Percentiles rank a stretch among this genome's conserved stretches.
Evolutionary conservation across 768 basidiomycete genomes (phyloP).

Genomic region (Heimioporus sp.): DNA sequence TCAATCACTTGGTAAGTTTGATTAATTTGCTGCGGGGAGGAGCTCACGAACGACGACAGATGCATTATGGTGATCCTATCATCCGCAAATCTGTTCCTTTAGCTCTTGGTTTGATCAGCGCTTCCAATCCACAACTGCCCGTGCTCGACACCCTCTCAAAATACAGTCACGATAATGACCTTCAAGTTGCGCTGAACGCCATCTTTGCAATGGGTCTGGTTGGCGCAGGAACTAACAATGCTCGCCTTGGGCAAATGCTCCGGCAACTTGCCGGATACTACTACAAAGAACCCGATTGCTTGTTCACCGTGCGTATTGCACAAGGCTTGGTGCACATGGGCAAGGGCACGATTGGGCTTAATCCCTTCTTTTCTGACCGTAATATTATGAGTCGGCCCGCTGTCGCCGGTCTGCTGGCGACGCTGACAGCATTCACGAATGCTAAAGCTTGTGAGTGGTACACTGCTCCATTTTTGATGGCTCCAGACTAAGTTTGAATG

Average conservation of each 20-base stretch:
- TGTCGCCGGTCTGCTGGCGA: conserved; percentile 85
- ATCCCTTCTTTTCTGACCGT: conserved; percentile 95
- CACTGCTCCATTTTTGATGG: not conserved
- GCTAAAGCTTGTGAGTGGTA: conserved; percentile 81
- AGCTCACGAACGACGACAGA: conserved; percentile 49
- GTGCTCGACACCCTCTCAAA: conserved; percentile 97
- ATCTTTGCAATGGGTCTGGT: conserved; percentile 99
- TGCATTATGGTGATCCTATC: conserved; percentile 95
- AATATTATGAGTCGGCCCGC: conserved; percentile 87
- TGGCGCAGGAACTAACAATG: conserved; percentile 98
- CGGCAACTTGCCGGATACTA: conserved; percentile 98
- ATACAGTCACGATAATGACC: conserved; percentile 98
- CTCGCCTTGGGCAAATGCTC: conserved; percentile 95
- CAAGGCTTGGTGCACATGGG: conserved; percentile 99
- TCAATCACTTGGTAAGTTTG: conserved; percentile 86
- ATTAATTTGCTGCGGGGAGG: not conserved
- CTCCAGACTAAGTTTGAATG: conserved; percentile 1
- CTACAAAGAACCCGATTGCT: conserved; percentile 92
- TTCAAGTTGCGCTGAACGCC: conserved; percentile 93
- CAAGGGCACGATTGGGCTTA: conserved; percentile 95
- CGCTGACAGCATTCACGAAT: conserved; percentile 90
- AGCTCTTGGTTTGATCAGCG: conserved; percentile 90
- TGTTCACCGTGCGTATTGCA: conserved; percentile 95
- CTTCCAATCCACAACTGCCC: conserved; percentile 92
- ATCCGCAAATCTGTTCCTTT: conserved; percentile 93